These are phyloP conservation scores for Kazachstania viticola DNA, from an alignment of 805 yeast species.

Conservation along the genomic window DNA sequence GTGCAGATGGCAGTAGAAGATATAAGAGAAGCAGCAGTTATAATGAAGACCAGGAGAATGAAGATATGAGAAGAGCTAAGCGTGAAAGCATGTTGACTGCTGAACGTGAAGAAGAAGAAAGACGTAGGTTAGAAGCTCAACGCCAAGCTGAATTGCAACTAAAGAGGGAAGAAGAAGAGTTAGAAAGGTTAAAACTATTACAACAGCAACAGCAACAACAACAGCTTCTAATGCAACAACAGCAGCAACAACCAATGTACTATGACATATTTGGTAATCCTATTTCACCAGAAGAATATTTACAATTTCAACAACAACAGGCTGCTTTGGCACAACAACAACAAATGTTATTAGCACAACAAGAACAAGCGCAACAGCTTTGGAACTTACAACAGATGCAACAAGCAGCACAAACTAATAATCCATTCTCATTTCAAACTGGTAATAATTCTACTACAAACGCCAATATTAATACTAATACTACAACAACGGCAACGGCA, in stretches of 20 bases:
- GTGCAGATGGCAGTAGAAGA: constrained; percentile 25
- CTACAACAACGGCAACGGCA: constrained; percentile 3
- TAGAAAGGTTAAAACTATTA: constrained; percentile 18
- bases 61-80: constrained; percentile 68
- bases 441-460: background rate
- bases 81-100: constrained; percentile 75
- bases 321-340: constrained; percentile 23
- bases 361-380: constrained; percentile 15
- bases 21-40: constrained; percentile 9
- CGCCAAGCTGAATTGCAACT: constrained; percentile 19
- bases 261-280: constrained; percentile 28
- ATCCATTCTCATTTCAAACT: constrained; percentile 57
- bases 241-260: constrained; percentile 21
- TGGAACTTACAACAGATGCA: constrained; percentile 33
- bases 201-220: constrained; percentile 20
- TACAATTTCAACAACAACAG: constrained; percentile 25
- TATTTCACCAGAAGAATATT: constrained; percentile 26
- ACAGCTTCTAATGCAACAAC: constrained; percentile 12
- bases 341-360: constrained; percentile 17
- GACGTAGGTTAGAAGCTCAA: constrained; percentile 27
- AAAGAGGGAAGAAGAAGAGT: constrained; percentile 22
- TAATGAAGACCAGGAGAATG: constrained; percentile 39
- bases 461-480: constrained; percentile 7
- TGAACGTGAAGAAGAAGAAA: constrained; percentile 61
- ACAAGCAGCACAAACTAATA: constrained; percentile 49